Conservation (phyloP, 306 rosid genomes). For the Medicago arabica region DNA sequence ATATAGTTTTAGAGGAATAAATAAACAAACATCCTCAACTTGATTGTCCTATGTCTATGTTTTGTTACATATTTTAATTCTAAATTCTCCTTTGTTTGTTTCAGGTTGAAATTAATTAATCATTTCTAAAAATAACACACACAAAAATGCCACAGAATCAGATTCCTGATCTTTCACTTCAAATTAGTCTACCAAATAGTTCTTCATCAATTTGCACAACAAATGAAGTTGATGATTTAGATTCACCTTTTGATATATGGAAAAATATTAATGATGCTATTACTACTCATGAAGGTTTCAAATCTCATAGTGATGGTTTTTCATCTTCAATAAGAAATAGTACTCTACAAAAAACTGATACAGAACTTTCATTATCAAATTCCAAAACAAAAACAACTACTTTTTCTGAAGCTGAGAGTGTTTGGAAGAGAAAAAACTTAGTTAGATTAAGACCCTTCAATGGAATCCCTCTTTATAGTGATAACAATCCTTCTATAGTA, state of each 20-base stretch:
- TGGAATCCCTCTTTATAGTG: constrained; percentile 70
- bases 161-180: constrained; percentile 88
- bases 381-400: constrained; percentile 27
- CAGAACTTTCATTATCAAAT: constrained; percentile 55
- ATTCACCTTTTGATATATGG: constrained; percentile 62
- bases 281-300: constrained; percentile 7
- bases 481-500: constrained; percentile 37
- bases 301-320: constrained; percentile 56
- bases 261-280: neutral
- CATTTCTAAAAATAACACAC: constrained; percentile 25
- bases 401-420: constrained; percentile 54
- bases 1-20: constrained; percentile 21
- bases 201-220: constrained; percentile 56
- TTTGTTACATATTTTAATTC: constrained; percentile 13
- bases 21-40: constrained; percentile 2
- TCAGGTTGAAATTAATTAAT: neutral
- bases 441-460: constrained; percentile 53
- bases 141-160: constrained; percentile 52
- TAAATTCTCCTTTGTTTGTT: constrained; percentile 31
- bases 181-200: constrained; percentile 76
- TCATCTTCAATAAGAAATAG: constrained; percentile 42
- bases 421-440: constrained; percentile 50
- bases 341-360: constrained; percentile 33
- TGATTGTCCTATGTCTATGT: constrained; percentile 19
- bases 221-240: constrained; percentile 32